Percentiles rank a stretch among this genome's conserved stretches.
phyloP scores from a whole-genome alignment of 202 grass and related monocot genomes.

The Bolboschoenoplectus hybrid region DNA sequence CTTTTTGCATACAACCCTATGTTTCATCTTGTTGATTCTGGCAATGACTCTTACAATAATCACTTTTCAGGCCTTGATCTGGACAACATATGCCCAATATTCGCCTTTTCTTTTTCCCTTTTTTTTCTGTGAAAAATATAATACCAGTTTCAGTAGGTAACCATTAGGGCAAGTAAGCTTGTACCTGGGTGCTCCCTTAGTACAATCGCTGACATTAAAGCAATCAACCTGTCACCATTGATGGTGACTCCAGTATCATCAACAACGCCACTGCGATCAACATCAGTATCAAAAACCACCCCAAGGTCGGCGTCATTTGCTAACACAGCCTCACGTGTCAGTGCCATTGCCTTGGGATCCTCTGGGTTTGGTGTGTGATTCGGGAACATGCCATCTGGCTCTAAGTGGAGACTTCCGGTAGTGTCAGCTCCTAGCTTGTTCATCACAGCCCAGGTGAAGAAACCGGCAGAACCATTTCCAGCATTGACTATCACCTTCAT shows the following conservation, averaged over 20 bases:
- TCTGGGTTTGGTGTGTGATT: slow-evolving; percentile 91
- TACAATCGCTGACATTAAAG: slow-evolving; percentile 72
- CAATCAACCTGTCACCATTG: slow-evolving; percentile 77
- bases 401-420: slow-evolving; percentile 69
- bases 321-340: slow-evolving; percentile 61
- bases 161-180: neutral
- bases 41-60: neutral
- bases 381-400: slow-evolving; percentile 77
- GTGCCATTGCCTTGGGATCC: slow-evolving; percentile 65
- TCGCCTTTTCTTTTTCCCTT: neutral
- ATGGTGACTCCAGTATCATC: slow-evolving; percentile 48
- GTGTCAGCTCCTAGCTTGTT: slow-evolving; percentile 75
- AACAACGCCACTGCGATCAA: slow-evolving; percentile 83
- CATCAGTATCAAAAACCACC: slow-evolving; percentile 88
- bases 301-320: slow-evolving; percentile 59
- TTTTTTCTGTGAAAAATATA: neutral
- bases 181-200: slow-evolving; percentile 62
- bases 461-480: slow-evolving; percentile 79
- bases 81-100: neutral
- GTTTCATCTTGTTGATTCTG: neutral
- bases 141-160: neutral
- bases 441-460: slow-evolving; percentile 74
- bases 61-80: neutral
- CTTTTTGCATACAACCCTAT: neutral
- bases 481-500: slow-evolving; percentile 70